These are phyloP conservation scores for Mycosphaerella arachidis DNA, from an alignment of 2,329 filamentous ascomycete genomes.

Conservation along the genomic window DNA sequence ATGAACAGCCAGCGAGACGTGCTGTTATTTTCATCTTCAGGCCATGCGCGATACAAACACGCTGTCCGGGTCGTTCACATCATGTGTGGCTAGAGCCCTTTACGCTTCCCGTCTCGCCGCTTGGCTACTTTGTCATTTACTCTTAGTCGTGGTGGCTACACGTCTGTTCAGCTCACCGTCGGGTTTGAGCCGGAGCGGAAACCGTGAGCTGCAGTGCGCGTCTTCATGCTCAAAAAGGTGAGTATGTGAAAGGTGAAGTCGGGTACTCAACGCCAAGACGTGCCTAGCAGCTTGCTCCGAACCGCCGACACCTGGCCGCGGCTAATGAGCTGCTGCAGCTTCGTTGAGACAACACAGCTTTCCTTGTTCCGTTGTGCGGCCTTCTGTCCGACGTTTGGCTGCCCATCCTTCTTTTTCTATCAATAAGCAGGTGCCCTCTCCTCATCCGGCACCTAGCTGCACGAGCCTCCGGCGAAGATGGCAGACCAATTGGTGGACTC, in stretches of 20 bases:
- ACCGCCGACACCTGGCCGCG: not conserved
- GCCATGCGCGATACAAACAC: too few species aligned
- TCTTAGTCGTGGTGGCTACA: not conserved
- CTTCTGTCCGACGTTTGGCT: not conserved
- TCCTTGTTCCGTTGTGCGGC: not conserved
- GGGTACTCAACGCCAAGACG: not conserved
- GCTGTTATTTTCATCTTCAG: too few species aligned
- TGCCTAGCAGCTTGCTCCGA: not conserved
- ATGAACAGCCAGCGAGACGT: too few species aligned
- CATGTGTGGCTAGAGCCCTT: too few species aligned
- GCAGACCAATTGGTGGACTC: constrained; percentile 20
- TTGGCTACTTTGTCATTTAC: not conserved
- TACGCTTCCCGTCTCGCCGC: not conserved
- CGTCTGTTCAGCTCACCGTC: not conserved
- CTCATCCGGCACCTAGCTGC: constrained; percentile 12
- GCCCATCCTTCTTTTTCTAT: not conserved
- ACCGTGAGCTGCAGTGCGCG: not conserved
- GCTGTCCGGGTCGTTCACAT: too few species aligned
- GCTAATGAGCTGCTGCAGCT: not conserved
- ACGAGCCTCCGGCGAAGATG: constrained; percentile 14
- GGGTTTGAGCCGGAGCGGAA: not conserved
- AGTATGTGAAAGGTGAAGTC: not conserved
- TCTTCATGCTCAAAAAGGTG: not conserved
- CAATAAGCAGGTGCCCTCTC: not conserved
- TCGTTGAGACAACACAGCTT: not conserved